Evolutionary conservation across 495 filamentous ascomycete species (phyloP).

Genomic region (Penicillium daleae): DNA sequence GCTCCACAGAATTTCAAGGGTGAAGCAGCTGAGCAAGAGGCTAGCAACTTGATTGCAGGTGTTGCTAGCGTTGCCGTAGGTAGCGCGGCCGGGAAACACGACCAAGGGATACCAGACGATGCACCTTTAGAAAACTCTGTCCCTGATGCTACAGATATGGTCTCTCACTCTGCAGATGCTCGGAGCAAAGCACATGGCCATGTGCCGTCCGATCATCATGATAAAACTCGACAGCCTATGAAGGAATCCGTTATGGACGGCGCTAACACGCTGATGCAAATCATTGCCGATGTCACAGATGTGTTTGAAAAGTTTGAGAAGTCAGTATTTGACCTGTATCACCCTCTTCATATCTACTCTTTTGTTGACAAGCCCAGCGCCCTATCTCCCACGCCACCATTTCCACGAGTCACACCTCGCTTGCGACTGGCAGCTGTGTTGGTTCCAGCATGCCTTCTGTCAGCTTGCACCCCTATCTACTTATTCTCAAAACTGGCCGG

Average conservation of each 20-base stretch:
- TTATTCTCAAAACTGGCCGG: constrained; percentile 68
- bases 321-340: constrained; percentile 40
- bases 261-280: constrained; percentile 74
- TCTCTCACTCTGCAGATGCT: constrained; percentile 55
- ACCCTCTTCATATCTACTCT: background rate
- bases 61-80: constrained; percentile 75
- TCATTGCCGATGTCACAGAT: constrained; percentile 72
- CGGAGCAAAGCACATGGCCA: constrained; percentile 56
- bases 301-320: constrained; percentile 81
- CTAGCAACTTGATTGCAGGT: constrained; percentile 75
- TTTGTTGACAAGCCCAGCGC: constrained; percentile 50
- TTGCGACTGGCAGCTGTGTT: constrained; percentile 65
- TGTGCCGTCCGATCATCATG: constrained; percentile 54
- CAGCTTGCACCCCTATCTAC: constrained; percentile 66
- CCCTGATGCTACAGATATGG: constrained; percentile 67
- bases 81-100: constrained; percentile 74
- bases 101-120: constrained; percentile 51
- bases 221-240: constrained; percentile 83
- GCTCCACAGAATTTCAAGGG: constrained; percentile 83
- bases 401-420: constrained; percentile 63
- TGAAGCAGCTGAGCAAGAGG: constrained; percentile 84
- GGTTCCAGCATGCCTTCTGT: constrained; percentile 59
- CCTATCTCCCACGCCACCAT: constrained; percentile 75
- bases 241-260: constrained; percentile 76
- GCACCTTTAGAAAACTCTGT: constrained; percentile 50